Conservation (phyloP, 805 yeast species). For the Alloascoidea africana region DNA sequence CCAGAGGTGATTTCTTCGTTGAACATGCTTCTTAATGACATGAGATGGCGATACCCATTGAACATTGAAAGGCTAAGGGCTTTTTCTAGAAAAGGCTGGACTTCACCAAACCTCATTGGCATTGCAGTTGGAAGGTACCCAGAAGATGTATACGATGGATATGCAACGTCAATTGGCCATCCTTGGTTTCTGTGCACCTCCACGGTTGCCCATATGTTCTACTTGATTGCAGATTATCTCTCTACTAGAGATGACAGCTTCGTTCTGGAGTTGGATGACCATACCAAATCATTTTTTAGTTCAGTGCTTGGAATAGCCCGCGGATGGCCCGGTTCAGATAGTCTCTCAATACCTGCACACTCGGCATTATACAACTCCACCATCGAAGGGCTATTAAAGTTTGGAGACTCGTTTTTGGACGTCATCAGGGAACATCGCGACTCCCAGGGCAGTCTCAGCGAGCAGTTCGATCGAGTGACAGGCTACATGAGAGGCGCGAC, state of each 20-base stretch:
- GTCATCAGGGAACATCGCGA: slow-evolving; percentile 32
- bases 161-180: slow-evolving; percentile 59
- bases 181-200: slow-evolving; percentile 71
- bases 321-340: background rate
- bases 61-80: slow-evolving; percentile 22
- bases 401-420: slow-evolving; percentile 32
- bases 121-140: slow-evolving; percentile 86
- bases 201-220: slow-evolving; percentile 18
- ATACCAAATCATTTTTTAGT: slow-evolving; percentile 4
- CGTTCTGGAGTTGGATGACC: slow-evolving; percentile 5
- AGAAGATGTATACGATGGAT: slow-evolving; percentile 66
- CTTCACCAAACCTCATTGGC: slow-evolving; percentile 19
- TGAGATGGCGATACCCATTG: slow-evolving; percentile 66
- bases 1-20: slow-evolving; percentile 26
- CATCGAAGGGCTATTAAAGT: slow-evolving; percentile 15
- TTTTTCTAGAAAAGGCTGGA: slow-evolving; percentile 6
- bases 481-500: slow-evolving; percentile 86
- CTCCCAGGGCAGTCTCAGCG: slow-evolving; percentile 62
- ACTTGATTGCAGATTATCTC: slow-evolving; percentile 15
- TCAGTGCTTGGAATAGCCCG: slow-evolving; percentile 3
- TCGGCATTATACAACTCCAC: background rate
- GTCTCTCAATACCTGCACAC: background rate
- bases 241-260: slow-evolving; percentile 7
- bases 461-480: slow-evolving; percentile 67
- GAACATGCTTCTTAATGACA: slow-evolving; percentile 42